A percentile compares a stretch with the other conserved stretches of the same genome.
Evolutionary conservation across 371 early-diverging fungal genomes (phyloP).

Genomic region (Nematocida displodere): DNA sequence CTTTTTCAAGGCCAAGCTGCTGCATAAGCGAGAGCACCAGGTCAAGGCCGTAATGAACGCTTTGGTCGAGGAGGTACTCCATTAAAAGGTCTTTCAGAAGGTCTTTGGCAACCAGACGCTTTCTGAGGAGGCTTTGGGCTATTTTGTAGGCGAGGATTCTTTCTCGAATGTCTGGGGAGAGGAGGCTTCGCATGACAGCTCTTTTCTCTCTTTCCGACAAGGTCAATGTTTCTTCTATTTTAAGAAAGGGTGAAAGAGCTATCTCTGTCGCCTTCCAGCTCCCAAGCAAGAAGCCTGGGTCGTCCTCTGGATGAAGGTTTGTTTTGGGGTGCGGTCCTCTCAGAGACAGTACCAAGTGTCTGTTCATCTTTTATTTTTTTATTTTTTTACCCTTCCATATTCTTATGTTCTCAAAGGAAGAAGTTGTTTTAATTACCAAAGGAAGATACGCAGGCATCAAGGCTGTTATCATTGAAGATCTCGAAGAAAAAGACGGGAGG

Average conservation of each 20-base stretch:
- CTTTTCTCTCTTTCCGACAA: neutral
- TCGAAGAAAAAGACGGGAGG: slow-evolving; percentile 17
- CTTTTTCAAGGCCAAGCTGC: neutral
- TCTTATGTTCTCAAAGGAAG: slow-evolving; percentile 37
- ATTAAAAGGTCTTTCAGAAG: neutral
- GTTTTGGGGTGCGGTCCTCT: slow-evolving; percentile 1
- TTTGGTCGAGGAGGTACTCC: slow-evolving; percentile 22
- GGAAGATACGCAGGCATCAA: slow-evolving; percentile 64
- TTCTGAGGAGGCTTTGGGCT: neutral
- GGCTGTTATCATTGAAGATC: slow-evolving; percentile 57
- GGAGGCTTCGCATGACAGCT: slow-evolving; percentile 1
- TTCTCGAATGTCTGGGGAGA: slow-evolving; percentile 33
- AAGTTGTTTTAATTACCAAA: slow-evolving; percentile 42
- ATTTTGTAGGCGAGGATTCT: slow-evolving; percentile 4
- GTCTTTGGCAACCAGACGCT: neutral
- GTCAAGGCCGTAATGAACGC: slow-evolving; percentile 22
- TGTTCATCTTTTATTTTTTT: slow-evolving; percentile 7
- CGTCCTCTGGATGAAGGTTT: slow-evolving; percentile 13
- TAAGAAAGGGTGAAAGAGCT: neutral
- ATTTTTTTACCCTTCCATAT: slow-evolving; percentile 23
- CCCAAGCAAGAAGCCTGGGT: neutral
- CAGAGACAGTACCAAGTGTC: neutral
- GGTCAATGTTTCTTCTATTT: neutral
- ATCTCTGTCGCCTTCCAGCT: slow-evolving; percentile 6
- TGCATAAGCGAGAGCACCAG: slow-evolving; percentile 6